Evolutionary conservation across 225 moss, liverwort and hornwort genomes (phyloP), one percentile per base, ranked within the genome.

Genomic region (Rhytidiadelphus loreus): DNA sequence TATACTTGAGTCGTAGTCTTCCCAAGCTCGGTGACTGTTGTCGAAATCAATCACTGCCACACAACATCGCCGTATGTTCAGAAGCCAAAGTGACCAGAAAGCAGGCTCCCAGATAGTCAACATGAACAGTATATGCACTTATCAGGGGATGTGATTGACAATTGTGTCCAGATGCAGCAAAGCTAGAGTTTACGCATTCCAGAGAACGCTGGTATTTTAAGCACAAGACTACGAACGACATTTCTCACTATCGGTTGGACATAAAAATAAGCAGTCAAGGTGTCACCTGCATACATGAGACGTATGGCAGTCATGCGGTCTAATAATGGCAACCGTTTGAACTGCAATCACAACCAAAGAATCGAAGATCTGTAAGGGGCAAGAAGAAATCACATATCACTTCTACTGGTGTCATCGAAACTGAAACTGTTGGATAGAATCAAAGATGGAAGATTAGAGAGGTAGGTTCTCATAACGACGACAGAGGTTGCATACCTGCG

Each of bases 221-320:
- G 60, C 43, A 88, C 56, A 76, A 84, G 32, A 69, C 18, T 75
- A 86, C 7, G 73, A 48, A 77, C 69, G 52, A 84, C 13, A 64
- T 76, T 13, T 77, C 56, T 58, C 70, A 52, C 28, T 39, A 57
- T 28, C 70, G n/a, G 22, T 85, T 35, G 41, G 82, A 69, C 74
- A 21, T 13, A 53, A 59, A 82, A 81, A 74, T 29, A 63, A 87
- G 83, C 72, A 88, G 81, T 93, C 58, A 94, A 93, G 86, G 86
- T 89, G 84, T 96, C 94, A 97, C 98, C 98, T 97, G 97, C 95
- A 93, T 99, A 99, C 97, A 99, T 96, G 91, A 99, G 96, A 87
- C 93, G 98, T 71, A 97, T 91, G 81, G 98, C 96, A 58, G 98
- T 96, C 96, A 99, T 89, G 81, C 98, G 95, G 90, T 99, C 98